A percentile compares a stretch with the other conserved stretches of the same genome.
Conservation (phyloP, 208 protist genomes). For the Acanthamoeba healyi region DNA sequence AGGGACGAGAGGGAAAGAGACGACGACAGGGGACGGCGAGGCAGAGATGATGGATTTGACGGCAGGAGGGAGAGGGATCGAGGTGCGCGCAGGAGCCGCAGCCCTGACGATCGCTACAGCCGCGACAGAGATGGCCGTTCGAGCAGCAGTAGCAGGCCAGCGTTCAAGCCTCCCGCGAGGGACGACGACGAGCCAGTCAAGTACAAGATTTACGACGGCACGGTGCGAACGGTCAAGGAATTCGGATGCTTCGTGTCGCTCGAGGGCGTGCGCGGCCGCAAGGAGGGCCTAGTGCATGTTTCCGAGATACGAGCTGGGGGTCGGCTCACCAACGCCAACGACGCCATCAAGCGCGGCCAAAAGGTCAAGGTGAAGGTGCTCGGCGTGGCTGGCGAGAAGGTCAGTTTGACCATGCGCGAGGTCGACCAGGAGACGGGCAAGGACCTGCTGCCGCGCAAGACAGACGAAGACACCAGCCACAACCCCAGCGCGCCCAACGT, state of each 20-base stretch:
- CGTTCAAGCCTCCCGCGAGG: not conserved
- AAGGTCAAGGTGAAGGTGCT: conserved; percentile 92
- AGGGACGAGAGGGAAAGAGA: not conserved
- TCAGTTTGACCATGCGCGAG: conserved; percentile 92
- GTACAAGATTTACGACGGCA: conserved; percentile 91
- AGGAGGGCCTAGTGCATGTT: conserved; percentile 88
- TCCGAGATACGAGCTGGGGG: conserved; percentile 80
- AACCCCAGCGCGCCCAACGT: conserved; percentile 61
- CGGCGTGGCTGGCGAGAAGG: conserved; percentile 83
- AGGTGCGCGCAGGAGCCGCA: not conserved
- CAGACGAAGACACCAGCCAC: conserved; percentile 59
- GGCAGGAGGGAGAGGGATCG: conserved; percentile 69
- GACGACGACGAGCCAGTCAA: conserved; percentile 84
- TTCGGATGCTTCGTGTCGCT: conserved; percentile 92
- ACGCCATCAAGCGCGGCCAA: conserved; percentile 87
- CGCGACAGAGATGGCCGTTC: not conserved
- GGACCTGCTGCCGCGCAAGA: conserved; percentile 82
- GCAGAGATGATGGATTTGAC: conserved; percentile 62
- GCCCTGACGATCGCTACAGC: conserved; percentile 36
- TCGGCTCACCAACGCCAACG: conserved; percentile 74
- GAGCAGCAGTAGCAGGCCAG: not conserved
- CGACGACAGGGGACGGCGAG: conserved; percentile 38
- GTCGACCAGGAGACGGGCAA: conserved; percentile 92
- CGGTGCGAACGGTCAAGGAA: conserved; percentile 88
- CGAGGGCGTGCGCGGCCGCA: conserved; percentile 80